Evolutionary conservation across 257 asterid species (phyloP).

Genomic region (Lycium barbarum): DNA sequence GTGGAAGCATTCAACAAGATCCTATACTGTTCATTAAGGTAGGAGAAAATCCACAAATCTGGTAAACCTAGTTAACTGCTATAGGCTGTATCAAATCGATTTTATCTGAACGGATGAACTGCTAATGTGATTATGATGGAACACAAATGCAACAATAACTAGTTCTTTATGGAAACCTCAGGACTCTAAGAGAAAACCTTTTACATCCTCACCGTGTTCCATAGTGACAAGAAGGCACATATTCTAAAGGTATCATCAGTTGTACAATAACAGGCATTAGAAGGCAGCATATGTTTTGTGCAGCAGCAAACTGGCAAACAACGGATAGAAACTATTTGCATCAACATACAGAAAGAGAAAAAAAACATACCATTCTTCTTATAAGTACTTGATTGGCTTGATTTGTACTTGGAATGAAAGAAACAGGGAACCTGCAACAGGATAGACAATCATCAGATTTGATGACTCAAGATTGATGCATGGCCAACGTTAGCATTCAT

Average conservation of each 20-base stretch:
- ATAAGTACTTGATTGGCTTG: slow-evolving; percentile 76
- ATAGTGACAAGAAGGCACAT: background rate
- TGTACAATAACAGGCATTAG: background rate
- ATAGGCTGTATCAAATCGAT: background rate
- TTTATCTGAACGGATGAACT: background rate
- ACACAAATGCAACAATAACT: background rate
- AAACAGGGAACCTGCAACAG: slow-evolving; percentile 78
- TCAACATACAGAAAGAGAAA: background rate
- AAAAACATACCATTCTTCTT: slow-evolving; percentile 73
- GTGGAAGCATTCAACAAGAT: slow-evolving; percentile 5
- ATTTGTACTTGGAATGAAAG: slow-evolving; percentile 83
- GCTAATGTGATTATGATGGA: background rate
- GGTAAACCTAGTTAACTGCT: background rate
- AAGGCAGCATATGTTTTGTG: slow-evolving; percentile 13
- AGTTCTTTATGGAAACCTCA: background rate
- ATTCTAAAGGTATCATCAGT: background rate
- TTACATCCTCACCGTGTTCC: background rate
- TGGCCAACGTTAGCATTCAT: background rate
- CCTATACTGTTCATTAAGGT: background rate
- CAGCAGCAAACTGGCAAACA: background rate
- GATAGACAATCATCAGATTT: slow-evolving; percentile 20
- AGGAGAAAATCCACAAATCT: background rate
- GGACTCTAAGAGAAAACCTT: background rate
- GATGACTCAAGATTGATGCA: background rate
- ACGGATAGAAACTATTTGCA: background rate